Conservation (phyloP, 1,139 yeast species). For the Yamadazyma buinensis region DNA sequence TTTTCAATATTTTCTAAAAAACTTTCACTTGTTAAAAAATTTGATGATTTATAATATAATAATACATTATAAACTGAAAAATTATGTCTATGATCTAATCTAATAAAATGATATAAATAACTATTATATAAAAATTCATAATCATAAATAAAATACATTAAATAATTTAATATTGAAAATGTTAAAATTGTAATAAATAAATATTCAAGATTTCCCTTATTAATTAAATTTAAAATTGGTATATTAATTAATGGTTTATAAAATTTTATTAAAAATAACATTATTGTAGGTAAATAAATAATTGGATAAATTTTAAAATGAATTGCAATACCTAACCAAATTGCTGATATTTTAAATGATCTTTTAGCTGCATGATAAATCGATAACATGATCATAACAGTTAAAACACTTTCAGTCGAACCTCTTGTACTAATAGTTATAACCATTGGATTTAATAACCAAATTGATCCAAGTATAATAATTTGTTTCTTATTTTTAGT, state of each 20-base stretch:
- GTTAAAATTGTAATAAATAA: constrained; percentile 37
- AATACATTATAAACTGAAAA: constrained; percentile 82
- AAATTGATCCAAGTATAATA: constrained; percentile 50
- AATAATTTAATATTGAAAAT: constrained; percentile 41
- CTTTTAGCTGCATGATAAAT: constrained; percentile 42
- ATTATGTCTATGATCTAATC: constrained; percentile 93
- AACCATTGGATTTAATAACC: constrained; percentile 96
- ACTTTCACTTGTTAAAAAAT: constrained; percentile 5
- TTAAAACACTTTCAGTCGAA: constrained; percentile 84
- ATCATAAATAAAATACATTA: constrained; percentile 71
- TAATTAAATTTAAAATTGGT: constrained; percentile 38
- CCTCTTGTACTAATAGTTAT: constrained; percentile 92
- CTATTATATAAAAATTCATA: constrained; percentile 73
- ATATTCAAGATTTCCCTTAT: constrained; percentile 44
- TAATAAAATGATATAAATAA: constrained; percentile 73
- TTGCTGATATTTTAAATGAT: constrained; percentile 47
- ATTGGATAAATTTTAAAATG: constrained; percentile 92
- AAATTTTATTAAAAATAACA: constrained; percentile 23
- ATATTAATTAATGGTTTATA: constrained; percentile 20
- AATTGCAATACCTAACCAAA: constrained; percentile 70
- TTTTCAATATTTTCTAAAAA: constrained; percentile 27
- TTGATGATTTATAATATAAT: constrained; percentile 62
- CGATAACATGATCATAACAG: constrained; percentile 67
- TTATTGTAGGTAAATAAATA: constrained; percentile 65
- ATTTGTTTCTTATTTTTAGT: constrained; percentile 22